Evolutionary conservation across 768 basidiomycete species (phyloP), one percentile per base, ranked within the genome.

Genomic region (Mycena belliarum): DNA sequence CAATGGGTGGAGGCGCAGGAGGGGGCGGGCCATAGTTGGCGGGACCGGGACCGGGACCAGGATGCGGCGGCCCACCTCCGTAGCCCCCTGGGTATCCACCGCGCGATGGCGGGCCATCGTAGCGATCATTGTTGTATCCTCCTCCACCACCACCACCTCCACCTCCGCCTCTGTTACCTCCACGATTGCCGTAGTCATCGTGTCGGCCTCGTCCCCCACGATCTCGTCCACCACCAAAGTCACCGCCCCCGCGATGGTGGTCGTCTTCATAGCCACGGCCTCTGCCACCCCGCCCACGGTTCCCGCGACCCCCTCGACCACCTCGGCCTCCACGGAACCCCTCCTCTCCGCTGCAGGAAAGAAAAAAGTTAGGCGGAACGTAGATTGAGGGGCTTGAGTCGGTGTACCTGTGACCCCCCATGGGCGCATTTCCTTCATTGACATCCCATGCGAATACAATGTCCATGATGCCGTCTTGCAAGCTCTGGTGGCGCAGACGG

Each of bases 381-480:
- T 8, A 42, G 4, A 4, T 10, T 11, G 21, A 23, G 20, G 8
- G 4, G 16, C n/a, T n/a, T 23, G 21, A 42, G 23, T 3, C 21
- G 23, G 41, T 66, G 6, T 70, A 67, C 8, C 71, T 69, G 16
- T 29, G 46, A 6, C 70, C n/a, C n/a, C n/a, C 78, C 38, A 75
- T 74, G 41, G 82, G 80, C 21, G 81, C 73, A 38, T 79, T 75
- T 1, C 76, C 72, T 55, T 87, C 86, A 7, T 76, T 79, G 14
- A 81, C 77, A 55, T 98, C 94, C 89, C 92, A 96, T 29, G 89
- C 89, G 63, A 90, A 92, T 0, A 83, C 76, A 43, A 98, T 87
- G 52, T 95, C 91, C 84, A 97, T 88, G 1, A 88, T 84, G 15
- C 97, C 95, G 65, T 94, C 93, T 67, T 89, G 89, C 50, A 87